Evolutionary conservation across 768 basidiomycete species (phyloP), one percentile per base, ranked within the genome.

Genomic region (Strobilomyces dryophilus): DNA sequence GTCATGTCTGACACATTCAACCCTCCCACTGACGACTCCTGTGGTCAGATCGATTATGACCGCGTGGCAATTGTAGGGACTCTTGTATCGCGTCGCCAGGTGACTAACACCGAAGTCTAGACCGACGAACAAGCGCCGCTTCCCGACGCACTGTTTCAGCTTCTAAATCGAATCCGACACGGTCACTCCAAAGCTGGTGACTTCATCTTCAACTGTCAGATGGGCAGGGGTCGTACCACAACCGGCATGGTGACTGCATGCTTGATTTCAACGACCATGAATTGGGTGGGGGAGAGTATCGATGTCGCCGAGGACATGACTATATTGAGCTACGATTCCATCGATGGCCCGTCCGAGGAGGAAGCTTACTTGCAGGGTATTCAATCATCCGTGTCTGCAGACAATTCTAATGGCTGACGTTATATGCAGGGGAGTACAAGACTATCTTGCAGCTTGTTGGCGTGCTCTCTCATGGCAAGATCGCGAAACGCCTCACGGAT

Each of bases 41-140:
- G 24, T 26, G 27, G 6, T 45, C 61, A 92, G 85, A 88, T 95
- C 47, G 82, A 94, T 62, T 93, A 93, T 64, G 85, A 79, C 51
- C 83, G 93, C n/a, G 80, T 95, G 21, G 88, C 95, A 14, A 93
- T 98, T 61, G 92, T 94, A 66, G 60, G 87, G 15, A 45, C 35
- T 35, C 56, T 45, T 24, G 10, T 49, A 24, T 14, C 24, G 14
- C 24, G 18, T 39, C 31, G 45, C 35, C 9, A 14, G 27, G 8
- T 10, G 17, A 51, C 59, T 56, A 21, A 60, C 47, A n/a, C 47
- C 10, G 26, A 55, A 49, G 8, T 57, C n/a, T 59, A 95, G 91
- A 98, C 94, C 8, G 95, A 98, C 61, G 95, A 99, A 66, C 95
- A 95, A 73, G 92, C 95, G 0, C 95, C 95, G 1, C 76, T 98